phyloP scores from a whole-genome alignment of 2,329 filamentous ascomycete species.

The Ampelomyces quisqualis region DNA sequence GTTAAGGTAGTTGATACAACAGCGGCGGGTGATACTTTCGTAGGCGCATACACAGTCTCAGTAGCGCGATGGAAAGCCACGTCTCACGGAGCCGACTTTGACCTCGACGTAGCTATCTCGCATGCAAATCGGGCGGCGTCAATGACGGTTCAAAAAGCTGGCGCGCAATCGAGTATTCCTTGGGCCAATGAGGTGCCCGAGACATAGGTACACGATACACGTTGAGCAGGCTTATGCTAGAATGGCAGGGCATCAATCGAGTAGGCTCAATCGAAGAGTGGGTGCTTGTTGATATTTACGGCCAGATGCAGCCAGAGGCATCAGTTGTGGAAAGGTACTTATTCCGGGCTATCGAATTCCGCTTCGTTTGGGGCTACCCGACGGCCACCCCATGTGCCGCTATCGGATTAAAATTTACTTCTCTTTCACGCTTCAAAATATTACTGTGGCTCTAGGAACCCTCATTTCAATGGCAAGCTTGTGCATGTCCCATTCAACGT shows the following conservation, averaged over 20 bases:
- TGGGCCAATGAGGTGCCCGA: slow-evolving; percentile 58
- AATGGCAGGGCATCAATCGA: too few relatives aligned
- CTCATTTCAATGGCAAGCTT: background rate
- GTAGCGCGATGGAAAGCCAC: slow-evolving; percentile 56
- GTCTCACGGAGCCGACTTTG: slow-evolving; percentile 46
- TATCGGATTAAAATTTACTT: background rate
- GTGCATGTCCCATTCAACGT: background rate
- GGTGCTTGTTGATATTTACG: too few relatives aligned
- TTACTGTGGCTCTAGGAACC: too few relatives aligned
- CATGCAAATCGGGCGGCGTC: slow-evolving; percentile 65
- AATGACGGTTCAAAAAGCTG: slow-evolving; percentile 64
- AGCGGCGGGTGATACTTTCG: slow-evolving; percentile 91
- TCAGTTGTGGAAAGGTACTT: too few relatives aligned
- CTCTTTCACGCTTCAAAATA: background rate
- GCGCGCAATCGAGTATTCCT: slow-evolving; percentile 67
- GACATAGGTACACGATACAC: too few relatives aligned
- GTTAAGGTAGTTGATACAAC: slow-evolving; percentile 88
- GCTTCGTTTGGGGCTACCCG: background rate
- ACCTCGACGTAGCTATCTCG: slow-evolving; percentile 59
- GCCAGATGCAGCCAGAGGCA: too few relatives aligned
- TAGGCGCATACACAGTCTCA: slow-evolving; percentile 79
- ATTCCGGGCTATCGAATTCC: background rate
- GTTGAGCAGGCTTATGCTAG: too few relatives aligned
- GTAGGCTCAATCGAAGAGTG: too few relatives aligned
- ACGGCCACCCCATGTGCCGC: background rate